Conservation (phyloP, 1,139 yeast genomes). For the Kluyveromyces sp. region DNA sequence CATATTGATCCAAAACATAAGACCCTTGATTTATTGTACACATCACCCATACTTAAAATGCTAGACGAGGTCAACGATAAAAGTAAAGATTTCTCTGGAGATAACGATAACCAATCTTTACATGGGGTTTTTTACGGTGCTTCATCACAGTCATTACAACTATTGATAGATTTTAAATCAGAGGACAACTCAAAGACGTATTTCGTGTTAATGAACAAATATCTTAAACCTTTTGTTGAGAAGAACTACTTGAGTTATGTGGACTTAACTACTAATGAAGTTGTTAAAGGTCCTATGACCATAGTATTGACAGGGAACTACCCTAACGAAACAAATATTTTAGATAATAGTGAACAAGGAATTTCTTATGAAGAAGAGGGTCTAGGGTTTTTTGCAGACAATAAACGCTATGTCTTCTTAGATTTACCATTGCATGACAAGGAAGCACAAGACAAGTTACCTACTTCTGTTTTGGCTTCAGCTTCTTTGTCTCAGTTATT, state of each 20-base stretch:
- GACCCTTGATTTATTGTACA: conserved; percentile 46
- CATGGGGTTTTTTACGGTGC: conserved; percentile 40
- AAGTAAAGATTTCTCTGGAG: background rate
- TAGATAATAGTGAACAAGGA: conserved; percentile 24
- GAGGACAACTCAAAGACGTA: conserved; percentile 31
- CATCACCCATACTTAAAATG: conserved; percentile 44
- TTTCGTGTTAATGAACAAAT: conserved; percentile 28
- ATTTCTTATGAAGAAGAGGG: conserved; percentile 6
- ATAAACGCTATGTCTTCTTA: conserved; percentile 29
- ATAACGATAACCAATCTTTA: conserved; percentile 4
- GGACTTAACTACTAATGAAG: conserved; percentile 21
- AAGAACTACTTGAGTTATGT: conserved; percentile 34
- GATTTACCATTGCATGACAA: conserved; percentile 31
- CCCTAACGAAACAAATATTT: conserved; percentile 21
- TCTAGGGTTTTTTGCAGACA: conserved; percentile 15
- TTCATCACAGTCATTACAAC: conserved; percentile 35
- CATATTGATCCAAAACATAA: conserved; percentile 36
- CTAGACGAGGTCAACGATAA: conserved; percentile 36
- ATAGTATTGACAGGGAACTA: conserved; percentile 39
- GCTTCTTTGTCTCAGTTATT: conserved; percentile 17
- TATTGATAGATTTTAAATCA: conserved; percentile 45
- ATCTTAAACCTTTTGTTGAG: conserved; percentile 32
- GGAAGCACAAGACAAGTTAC: conserved; percentile 4
- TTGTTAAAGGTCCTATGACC: conserved; percentile 37
- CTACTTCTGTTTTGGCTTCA: conserved; percentile 18